Evolutionary conservation across 257 asterid species (phyloP).

Genomic region (Jacaranda mimosifolia): DNA sequence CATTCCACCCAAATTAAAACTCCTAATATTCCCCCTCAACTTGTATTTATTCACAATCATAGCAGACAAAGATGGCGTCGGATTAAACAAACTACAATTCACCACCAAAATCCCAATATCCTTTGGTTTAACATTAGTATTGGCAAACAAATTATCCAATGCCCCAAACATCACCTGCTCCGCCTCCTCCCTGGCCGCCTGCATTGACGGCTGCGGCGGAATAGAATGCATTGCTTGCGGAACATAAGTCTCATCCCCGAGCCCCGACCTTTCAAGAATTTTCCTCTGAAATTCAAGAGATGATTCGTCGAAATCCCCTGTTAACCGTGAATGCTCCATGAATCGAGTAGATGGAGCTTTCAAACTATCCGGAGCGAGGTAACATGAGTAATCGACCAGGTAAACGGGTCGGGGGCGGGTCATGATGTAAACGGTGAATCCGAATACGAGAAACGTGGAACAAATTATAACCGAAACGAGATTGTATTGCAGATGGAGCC

Average conservation of each 20-base stretch:
- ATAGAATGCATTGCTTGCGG: slow-evolving; percentile 63
- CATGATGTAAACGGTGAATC: slow-evolving; percentile 64
- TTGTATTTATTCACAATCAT: slow-evolving; percentile 67
- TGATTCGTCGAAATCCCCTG: slow-evolving; percentile 54
- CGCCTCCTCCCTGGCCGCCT: slow-evolving; percentile 68
- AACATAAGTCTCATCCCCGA: slow-evolving; percentile 65
- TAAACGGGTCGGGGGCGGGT: slow-evolving; percentile 69
- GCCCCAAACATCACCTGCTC: slow-evolving; percentile 67
- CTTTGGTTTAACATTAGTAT: slow-evolving; percentile 54
- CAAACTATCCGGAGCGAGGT: slow-evolving; percentile 47
- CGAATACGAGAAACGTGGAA: slow-evolving; percentile 58
- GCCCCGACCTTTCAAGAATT: slow-evolving; percentile 67
- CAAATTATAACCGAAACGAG: slow-evolving; percentile 57
- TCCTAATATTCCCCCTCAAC: slow-evolving; percentile 60
- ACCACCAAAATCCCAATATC: slow-evolving; percentile 68
- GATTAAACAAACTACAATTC: slow-evolving; percentile 68
- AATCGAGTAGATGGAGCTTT: slow-evolving; percentile 38
- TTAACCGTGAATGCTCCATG: slow-evolving; percentile 52
- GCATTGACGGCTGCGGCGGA: slow-evolving; percentile 63
- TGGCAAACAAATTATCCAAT: slow-evolving; percentile 56
- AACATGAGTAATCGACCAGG: slow-evolving; percentile 64
- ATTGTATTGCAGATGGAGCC: slow-evolving; percentile 61
- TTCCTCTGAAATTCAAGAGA: slow-evolving; percentile 66
- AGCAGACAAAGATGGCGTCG: slow-evolving; percentile 70
- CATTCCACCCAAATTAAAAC: slow-evolving; percentile 73